Evolutionary conservation across 2,329 filamentous ascomycete species (phyloP), one percentile per base, ranked within the genome.

Genomic region (Nemania serpens): DNA sequence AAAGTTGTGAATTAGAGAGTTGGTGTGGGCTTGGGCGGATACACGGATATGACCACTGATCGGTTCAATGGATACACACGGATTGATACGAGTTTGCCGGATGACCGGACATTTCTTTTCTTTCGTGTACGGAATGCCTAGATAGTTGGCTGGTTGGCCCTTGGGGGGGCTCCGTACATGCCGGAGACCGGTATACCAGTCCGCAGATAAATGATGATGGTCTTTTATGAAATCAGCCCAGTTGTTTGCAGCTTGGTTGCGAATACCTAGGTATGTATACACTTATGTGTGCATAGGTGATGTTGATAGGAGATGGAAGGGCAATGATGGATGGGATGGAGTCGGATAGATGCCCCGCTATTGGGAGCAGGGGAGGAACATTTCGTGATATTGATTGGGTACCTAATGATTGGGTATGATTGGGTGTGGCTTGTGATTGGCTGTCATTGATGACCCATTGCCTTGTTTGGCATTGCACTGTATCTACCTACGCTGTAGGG

Each of bases 361-460:
- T 46, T 59, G n/a, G n/a, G n/a, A n/a, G n/a, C 13, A 48, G 22
- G 36, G 49, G 49, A 37, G 39, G 12, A 17, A 36, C 10, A 47
- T 25, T 37, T 33, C 33, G 13, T n/a, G 5, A 5, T n/a, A 17
- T n/a, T 52, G 34, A 59, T 59, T 59, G 56, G 56, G 25, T 59
- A 22, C 25, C 25, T 7, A 29, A 18, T 57, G 37, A 61, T 61
- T 61, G 59, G 59, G 36, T 46, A 18, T 25, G 33, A 10, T 37
- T 47, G 50, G n/a, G 13, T 2, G 53, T 50, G 42, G 9, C 3
- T 12, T 45, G 36, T 50, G 43, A 63, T 63, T 60, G 52, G 55
- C 41, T 51, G 51, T n/a, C 18, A n/a, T 11, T 17, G 11, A 25
- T 48, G 60, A 20, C 61, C 61, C 61, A 63, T 63, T 63, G 47